Conservation (phyloP, 805 yeast species). For the Sugiyamaella americana region DNA sequence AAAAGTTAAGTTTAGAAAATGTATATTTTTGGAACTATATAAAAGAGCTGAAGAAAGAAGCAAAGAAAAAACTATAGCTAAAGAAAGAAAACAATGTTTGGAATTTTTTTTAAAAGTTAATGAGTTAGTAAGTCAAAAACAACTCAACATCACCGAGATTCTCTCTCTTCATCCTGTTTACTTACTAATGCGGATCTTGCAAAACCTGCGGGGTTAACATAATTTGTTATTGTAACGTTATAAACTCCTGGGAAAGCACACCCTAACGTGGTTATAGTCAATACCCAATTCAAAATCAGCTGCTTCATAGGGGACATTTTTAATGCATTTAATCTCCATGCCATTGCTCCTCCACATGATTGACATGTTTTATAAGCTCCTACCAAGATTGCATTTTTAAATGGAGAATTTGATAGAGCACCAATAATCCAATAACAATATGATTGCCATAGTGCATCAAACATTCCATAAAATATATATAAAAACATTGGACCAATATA, state of each 20-base stretch:
- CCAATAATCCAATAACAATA: slow-evolving; percentile 55
- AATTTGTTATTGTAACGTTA: too few relatives aligned
- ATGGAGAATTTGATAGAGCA: slow-evolving; percentile 49
- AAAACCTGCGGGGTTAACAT: too few relatives aligned
- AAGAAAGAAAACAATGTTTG: too few relatives aligned
- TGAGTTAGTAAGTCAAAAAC: too few relatives aligned
- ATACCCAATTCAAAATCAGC: slow-evolving; percentile 49
- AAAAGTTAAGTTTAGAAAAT: too few relatives aligned
- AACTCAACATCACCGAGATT: too few relatives aligned
- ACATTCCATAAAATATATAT: slow-evolving; percentile 55
- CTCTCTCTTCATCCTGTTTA: too few relatives aligned
- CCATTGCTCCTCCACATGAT: slow-evolving; percentile 58
- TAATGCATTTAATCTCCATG: slow-evolving; percentile 50
- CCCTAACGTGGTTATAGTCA: slow-evolving; percentile 42
- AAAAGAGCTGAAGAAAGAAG: too few relatives aligned
- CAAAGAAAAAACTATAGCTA: too few relatives aligned
- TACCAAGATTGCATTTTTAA: slow-evolving; percentile 48
- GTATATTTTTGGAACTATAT: too few relatives aligned
- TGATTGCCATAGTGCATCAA: slow-evolving; percentile 55
- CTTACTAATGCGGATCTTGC: too few relatives aligned
- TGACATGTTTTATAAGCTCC: slow-evolving; percentile 58
- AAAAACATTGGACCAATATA: slow-evolving; percentile 58
- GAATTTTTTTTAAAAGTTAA: too few relatives aligned
- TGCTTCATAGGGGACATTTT: slow-evolving; percentile 35
- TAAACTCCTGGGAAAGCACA: slow-evolving; percentile 44